phyloP scores from a whole-genome alignment of 495 filamentous ascomycete species.

The Aspergillus asperescens region DNA sequence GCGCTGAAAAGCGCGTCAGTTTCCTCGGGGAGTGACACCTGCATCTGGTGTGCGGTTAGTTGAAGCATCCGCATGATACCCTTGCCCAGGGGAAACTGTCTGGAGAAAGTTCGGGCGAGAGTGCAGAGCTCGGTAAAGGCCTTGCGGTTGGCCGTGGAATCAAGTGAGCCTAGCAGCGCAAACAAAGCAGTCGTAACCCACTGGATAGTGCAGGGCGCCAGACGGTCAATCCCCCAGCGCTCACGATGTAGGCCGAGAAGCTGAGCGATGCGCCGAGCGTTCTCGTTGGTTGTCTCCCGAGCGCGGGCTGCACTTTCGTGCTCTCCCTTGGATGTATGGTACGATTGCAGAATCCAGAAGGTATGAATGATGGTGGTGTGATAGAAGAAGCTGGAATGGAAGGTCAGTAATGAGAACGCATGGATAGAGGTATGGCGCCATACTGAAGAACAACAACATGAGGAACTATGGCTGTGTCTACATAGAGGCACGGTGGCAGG shows the following conservation, averaged over 20 bases:
- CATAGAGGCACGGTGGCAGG: constrained; percentile 23
- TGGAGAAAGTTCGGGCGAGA: constrained; percentile 21
- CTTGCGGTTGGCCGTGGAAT: constrained; percentile 17
- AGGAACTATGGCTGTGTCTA: constrained; percentile 20
- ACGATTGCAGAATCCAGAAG: constrained; percentile 20
- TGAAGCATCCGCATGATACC: constrained; percentile 33
- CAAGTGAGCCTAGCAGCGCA: constrained; percentile 27
- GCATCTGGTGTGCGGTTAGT: constrained; percentile 25
- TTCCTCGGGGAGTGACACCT: constrained; percentile 26
- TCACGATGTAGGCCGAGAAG: constrained; percentile 23
- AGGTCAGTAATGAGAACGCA: not conserved
- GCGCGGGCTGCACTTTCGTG: not conserved
- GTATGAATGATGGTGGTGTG: constrained; percentile 27
- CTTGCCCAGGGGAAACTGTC: constrained; percentile 29
- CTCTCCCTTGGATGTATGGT: not conserved
- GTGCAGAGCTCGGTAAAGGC: constrained; percentile 30
- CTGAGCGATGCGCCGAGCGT: constrained; percentile 20
- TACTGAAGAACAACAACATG: constrained; percentile 33
- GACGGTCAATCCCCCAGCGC: constrained; percentile 28
- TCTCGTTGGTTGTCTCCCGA: constrained; percentile 1
- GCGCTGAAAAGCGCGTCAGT: constrained; percentile 26
- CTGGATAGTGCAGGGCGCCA: constrained; percentile 27
- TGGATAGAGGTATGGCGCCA: not conserved
- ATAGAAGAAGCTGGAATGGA: constrained; percentile 23
- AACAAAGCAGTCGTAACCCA: constrained; percentile 29